Percentiles rank a stretch among this genome's conserved stretches.
phyloP scores from a whole-genome alignment of 345 rosid genomes.

The Arabidopsis suecica region DNA sequence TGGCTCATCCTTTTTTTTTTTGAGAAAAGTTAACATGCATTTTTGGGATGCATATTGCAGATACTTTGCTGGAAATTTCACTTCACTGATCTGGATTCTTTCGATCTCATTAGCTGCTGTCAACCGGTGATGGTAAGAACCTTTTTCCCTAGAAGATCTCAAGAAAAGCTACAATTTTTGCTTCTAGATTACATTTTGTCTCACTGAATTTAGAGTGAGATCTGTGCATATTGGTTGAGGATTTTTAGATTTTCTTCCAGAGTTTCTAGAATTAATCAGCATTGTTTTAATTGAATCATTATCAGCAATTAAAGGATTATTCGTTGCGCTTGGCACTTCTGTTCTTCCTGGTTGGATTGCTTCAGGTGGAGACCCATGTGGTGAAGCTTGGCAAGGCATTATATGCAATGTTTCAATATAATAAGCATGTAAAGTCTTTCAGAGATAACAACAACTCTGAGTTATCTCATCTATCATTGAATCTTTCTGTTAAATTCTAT shows the following conservation, averaged over 20 bases:
- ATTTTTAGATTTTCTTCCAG: background rate
- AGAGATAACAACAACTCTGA: background rate
- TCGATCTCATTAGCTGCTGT: conserved; percentile 63
- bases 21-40: no score
- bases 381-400: conserved; percentile 91
- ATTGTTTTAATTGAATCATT: conserved; percentile 53
- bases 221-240: conserved; percentile 36
- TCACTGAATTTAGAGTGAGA: conserved; percentile 26
- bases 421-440: conserved; percentile 54
- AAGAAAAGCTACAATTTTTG: background rate
- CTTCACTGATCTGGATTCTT: conserved; percentile 48
- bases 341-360: conserved; percentile 92
- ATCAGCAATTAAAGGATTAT: conserved; percentile 81
- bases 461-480: background rate
- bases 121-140: conserved; percentile 73
- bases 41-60: no score
- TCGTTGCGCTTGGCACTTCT: conserved; percentile 75
- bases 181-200: conserved; percentile 23
- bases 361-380: conserved; percentile 95
- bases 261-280: conserved; percentile 37
- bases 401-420: conserved; percentile 65
- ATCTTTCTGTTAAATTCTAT: background rate
- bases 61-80: no score
- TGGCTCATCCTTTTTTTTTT: no score
- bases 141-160: background rate